Evolutionary conservation across 208 protist genomes (phyloP).

Genomic region (Herpetomonas samuelpessoai): DNA sequence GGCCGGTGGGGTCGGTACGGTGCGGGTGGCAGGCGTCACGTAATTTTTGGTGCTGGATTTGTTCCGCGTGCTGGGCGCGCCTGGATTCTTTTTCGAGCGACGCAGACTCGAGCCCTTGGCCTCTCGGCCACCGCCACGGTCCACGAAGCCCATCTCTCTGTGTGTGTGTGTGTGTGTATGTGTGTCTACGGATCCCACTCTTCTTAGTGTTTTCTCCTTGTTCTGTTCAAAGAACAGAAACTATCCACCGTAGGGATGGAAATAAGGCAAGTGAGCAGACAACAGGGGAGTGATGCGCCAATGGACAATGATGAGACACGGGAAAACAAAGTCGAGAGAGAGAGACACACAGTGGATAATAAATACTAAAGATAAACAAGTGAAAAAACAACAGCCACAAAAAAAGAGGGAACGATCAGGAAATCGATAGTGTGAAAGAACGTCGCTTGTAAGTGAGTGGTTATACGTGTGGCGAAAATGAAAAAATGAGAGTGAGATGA

Average conservation of each 20-base stretch:
- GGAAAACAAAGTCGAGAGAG: not conserved
- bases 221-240: too few relatives aligned
- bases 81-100: constrained; percentile 80
- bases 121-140: constrained; percentile 77
- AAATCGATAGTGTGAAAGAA: not conserved
- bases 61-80: constrained; percentile 43
- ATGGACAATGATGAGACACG: not conserved
- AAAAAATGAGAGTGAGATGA: constrained; percentile 3
- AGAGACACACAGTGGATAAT: too few relatives aligned
- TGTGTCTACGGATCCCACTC: too few relatives aligned
- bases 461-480: not conserved
- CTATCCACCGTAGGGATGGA: too few relatives aligned
- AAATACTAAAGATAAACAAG: constrained; percentile 10
- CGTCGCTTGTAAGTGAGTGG: not conserved
- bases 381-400: constrained; percentile 10
- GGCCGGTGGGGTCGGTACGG: constrained; percentile 21
- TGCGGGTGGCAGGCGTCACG: constrained; percentile 20
- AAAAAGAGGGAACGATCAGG: not conserved
- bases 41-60: constrained; percentile 26
- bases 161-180: constrained; percentile 6
- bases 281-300: too few relatives aligned
- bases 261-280: too few relatives aligned
- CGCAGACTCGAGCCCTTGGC: constrained; percentile 73
- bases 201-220: too few relatives aligned
- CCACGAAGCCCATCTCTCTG: constrained; percentile 73